Evolutionary conservation across 805 yeast species (phyloP).

Genomic region (Ascoidea asiatica): DNA sequence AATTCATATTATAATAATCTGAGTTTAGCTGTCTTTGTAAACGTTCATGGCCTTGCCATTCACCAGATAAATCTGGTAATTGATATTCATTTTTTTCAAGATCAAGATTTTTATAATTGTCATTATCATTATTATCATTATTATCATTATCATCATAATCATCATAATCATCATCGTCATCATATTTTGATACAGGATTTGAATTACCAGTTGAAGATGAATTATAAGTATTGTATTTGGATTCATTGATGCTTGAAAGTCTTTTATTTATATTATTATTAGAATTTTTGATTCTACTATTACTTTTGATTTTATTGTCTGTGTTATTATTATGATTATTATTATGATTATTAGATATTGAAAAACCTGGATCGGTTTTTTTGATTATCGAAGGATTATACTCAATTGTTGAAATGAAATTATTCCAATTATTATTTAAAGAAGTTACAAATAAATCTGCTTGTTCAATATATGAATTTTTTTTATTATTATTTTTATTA

Average conservation of each 20-base stretch:
- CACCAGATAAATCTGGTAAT: conserved; percentile 30
- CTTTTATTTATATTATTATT: no score
- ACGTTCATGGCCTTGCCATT: conserved; percentile 65
- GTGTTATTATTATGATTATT: background rate
- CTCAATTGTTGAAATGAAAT: conserved; percentile 31
- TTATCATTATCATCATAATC: no score
- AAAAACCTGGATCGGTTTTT: background rate
- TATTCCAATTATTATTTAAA: conserved; percentile 34
- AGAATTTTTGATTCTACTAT: background rate
- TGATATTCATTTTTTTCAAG: conserved; percentile 1
- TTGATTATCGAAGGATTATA: conserved; percentile 22
- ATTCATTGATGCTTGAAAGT: no score
- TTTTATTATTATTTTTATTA: no score
- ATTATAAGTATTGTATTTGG: background rate
- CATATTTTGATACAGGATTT: background rate
- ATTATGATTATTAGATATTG: background rate
- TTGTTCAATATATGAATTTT: background rate
- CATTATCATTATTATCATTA: background rate
- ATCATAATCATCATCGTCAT: no score
- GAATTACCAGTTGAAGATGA: background rate
- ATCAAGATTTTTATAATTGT: no score
- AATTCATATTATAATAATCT: no score
- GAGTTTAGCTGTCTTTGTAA: conserved; percentile 37
- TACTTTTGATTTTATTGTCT: background rate
- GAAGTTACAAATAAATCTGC: conserved; percentile 23